A percentile compares a stretch with the other conserved stretches of the same genome.
phyloP scores from a whole-genome alignment of 768 basidiomycete species.

The Hypholoma sublateritium region DNA sequence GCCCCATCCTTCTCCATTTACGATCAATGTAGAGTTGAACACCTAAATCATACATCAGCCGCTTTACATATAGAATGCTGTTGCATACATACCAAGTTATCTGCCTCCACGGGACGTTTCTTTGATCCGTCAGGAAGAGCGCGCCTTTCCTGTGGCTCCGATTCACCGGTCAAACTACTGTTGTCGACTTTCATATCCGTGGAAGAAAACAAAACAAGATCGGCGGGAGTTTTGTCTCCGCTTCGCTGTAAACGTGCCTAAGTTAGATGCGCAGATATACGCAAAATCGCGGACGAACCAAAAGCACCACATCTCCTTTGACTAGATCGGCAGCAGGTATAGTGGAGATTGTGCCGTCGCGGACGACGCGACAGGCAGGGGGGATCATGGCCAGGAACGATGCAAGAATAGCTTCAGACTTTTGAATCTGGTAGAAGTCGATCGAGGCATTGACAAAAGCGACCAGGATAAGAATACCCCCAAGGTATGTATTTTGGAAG shows the following conservation, averaged over 20 bases:
- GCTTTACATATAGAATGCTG: background rate
- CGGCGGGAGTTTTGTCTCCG: conserved; percentile 73
- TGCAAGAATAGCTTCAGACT: conserved; percentile 70
- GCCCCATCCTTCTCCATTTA: conserved; percentile 75
- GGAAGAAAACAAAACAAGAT: conserved; percentile 57
- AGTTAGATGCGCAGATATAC: background rate
- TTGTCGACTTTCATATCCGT: conserved; percentile 72
- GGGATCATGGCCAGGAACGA: conserved; percentile 77
- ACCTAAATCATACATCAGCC: conserved; percentile 33
- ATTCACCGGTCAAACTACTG: conserved; percentile 70
- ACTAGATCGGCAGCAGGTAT: conserved; percentile 64
- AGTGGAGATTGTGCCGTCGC: conserved; percentile 52
- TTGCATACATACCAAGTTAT: conserved; percentile 48
- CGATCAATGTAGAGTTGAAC: conserved; percentile 69
- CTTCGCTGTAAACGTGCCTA: conserved; percentile 40
- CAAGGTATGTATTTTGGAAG: conserved; percentile 67
- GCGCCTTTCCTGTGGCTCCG: conserved; percentile 63
- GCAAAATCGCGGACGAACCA: conserved; percentile 37
- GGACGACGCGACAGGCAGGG: conserved; percentile 62
- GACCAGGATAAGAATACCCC: conserved; percentile 65
- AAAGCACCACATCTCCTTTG: conserved; percentile 63
- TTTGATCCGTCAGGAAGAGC: conserved; percentile 45
- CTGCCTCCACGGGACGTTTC: conserved; percentile 57
- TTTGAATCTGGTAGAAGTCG: conserved; percentile 73
- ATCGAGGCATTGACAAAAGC: conserved; percentile 71